A percentile compares a stretch with the other conserved stretches of the same genome.
These are phyloP conservation scores for Hypericum androsaemum DNA, from an alignment of 345 rosid genomes.

Conservation along the genomic window DNA sequence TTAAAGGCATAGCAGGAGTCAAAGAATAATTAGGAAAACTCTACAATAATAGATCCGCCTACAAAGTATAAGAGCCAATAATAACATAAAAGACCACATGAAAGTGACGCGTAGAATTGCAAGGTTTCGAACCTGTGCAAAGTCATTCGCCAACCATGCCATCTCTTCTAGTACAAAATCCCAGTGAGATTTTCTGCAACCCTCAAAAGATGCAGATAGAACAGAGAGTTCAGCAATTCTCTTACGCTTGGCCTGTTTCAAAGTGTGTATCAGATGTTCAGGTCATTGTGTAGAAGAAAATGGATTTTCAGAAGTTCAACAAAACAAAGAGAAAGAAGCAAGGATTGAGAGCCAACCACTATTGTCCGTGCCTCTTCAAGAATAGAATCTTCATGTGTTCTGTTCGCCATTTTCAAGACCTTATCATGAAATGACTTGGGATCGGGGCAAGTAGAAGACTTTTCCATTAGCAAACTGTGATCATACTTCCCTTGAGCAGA, in stretches of 20 bases:
- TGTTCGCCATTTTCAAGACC: slow-evolving; percentile 35
- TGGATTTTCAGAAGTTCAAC: no score
- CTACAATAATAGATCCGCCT: no score
- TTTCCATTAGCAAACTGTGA: no score
- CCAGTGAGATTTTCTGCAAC: slow-evolving; percentile 65
- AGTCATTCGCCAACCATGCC: slow-evolving; percentile 98
- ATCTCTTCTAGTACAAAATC: slow-evolving; percentile 99
- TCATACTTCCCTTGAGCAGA: no score
- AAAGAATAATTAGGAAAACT: no score
- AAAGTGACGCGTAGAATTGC: slow-evolving; percentile 1
- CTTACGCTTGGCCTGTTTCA: slow-evolving; percentile 69
- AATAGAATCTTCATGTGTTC: slow-evolving; percentile 62
- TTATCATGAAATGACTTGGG: slow-evolving; percentile 17
- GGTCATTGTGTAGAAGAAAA: no score
- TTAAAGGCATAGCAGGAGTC: no score
- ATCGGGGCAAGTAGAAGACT: no score
- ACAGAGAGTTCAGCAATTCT: slow-evolving; percentile 81
- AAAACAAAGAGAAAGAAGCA: slow-evolving; percentile 1
- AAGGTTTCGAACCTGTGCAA: slow-evolving; percentile 67
- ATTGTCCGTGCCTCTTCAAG: slow-evolving; percentile 85
- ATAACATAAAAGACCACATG: no score
- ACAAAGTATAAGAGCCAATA: no score
- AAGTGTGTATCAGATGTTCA: slow-evolving; percentile 11
- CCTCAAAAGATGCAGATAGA: slow-evolving; percentile 36
- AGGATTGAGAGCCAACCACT: slow-evolving; percentile 42